Conservation (phyloP, 768 basidiomycete species). For the Boletus sp. region DNA sequence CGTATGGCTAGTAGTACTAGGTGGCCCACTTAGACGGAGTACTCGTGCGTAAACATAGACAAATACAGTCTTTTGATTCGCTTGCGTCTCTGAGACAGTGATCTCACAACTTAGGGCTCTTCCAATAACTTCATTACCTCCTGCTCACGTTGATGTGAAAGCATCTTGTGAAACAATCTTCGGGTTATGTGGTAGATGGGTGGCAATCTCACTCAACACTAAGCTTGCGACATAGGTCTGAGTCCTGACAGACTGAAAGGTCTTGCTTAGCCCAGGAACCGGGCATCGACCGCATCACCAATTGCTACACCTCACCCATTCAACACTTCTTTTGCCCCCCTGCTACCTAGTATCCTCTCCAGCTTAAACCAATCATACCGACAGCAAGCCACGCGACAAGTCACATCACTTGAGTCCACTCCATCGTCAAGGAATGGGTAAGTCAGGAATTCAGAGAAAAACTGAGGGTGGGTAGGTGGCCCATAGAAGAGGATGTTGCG, state of each 20-base stretch:
- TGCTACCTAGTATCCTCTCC: conserved; percentile 63
- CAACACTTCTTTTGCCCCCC: conserved; percentile 20
- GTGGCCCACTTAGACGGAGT: neutral
- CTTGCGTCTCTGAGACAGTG: no score
- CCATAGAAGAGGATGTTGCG: conserved; percentile 93
- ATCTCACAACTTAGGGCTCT: no score
- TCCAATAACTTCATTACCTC: no score
- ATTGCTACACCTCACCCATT: neutral
- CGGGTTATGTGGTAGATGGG: no score
- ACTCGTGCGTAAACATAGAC: conserved; percentile 12
- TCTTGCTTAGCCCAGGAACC: no score
- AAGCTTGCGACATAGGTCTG: no score
- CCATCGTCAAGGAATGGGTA: conserved; percentile 90
- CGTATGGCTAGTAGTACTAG: no score
- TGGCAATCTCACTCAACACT: no score
- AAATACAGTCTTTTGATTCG: conserved; percentile 3
- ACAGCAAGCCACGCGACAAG: conserved; percentile 75
- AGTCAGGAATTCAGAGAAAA: conserved; percentile 86
- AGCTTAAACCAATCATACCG: conserved; percentile 87
- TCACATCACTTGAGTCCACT: conserved; percentile 86
- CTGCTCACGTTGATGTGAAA: no score
- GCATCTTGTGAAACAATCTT: no score
- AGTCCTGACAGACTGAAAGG: no score
- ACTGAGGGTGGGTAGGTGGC: conserved; percentile 86
- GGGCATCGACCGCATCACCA: neutral